Evolutionary conservation across 129 eudicot species (phyloP), one percentile per base, ranked within the genome.

Genomic region (sunflower (Helianthus annuus)): DNA sequence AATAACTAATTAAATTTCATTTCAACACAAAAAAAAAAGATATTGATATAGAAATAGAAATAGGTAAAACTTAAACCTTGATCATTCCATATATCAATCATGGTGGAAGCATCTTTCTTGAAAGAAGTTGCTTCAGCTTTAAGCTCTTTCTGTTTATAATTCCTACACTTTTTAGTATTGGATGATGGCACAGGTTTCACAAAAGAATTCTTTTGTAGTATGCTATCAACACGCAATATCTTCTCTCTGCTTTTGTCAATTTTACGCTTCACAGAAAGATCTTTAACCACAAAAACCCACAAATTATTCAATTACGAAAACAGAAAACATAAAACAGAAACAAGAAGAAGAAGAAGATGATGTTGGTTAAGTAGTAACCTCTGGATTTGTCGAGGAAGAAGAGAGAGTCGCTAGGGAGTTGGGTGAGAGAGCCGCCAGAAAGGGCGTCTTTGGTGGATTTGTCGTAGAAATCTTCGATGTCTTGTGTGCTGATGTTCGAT

Each of bases 371-470:
- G 3, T 49, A 27, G 3, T 27, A 49, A 49, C n/a, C 55, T 13
- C 49, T 29, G 19, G 16, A 15, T 55, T 93, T 93, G 29, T 90
- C 98, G 45, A 93, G 74, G 70, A 79, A 87, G 75, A 89, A 93
- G 8, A 93, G 87, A 4, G 87, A 80, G 12, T 87, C 89, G 11
- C 84, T 80, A 17, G 98, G 88, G 48, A 76, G 80, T 5, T 71
- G 56, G 32, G 96, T 81, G 48, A 93, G 83, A 6, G 98, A 77
- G 24, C 97, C 97, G 29, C 97, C 97, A 61, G 98, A 87, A 70
- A 82, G 87, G 24, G 97, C 96, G 63, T 93, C 98, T 72, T 90
- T 88, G 60, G 82, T 93, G n/a, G 96, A 61, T 64, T 93, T 82
- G 56, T 93, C 93, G 34, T 79, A 83, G 80, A 56, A 90, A 19